Conservation (phyloP, 208 protist species). For the Acanthamoeba healyi region DNA sequence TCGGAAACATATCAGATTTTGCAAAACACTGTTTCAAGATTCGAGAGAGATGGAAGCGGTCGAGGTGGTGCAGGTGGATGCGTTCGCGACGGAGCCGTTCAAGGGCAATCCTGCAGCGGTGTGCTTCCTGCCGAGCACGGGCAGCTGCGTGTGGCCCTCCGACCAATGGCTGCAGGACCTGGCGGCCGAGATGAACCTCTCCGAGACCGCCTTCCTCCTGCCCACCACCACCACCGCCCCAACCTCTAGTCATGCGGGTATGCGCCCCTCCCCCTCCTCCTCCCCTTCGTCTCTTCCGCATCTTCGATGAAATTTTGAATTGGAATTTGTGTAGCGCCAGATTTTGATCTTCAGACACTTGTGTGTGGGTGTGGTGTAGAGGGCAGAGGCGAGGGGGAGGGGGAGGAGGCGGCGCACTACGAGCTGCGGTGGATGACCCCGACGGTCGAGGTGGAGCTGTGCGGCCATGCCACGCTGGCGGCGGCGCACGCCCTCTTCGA, state of each 20-base stretch:
- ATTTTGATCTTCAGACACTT: too few species aligned
- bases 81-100: constrained; percentile 89
- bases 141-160: constrained; percentile 77
- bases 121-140: constrained; percentile 84
- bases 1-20: too few species aligned
- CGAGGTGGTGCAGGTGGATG: constrained; percentile 91
- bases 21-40: too few species aligned
- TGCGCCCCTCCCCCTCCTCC: too few species aligned
- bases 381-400: too few species aligned
- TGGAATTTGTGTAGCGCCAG: too few species aligned
- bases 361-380: too few species aligned
- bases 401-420: not conserved
- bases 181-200: constrained; percentile 89
- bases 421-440: constrained; percentile 91
- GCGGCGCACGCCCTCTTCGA: constrained; percentile 91
- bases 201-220: constrained; percentile 88
- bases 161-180: constrained; percentile 87
- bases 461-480: constrained; percentile 91
- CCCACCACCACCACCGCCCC: not conserved
- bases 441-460: constrained; percentile 88
- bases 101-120: constrained; percentile 90
- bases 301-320: too few species aligned
- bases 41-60: constrained; percentile 86
- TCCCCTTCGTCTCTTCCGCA: too few species aligned
- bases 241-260: too few species aligned